phyloP scores from a whole-genome alignment of 345 rosid genomes.

The Iberis pinnata region DNA sequence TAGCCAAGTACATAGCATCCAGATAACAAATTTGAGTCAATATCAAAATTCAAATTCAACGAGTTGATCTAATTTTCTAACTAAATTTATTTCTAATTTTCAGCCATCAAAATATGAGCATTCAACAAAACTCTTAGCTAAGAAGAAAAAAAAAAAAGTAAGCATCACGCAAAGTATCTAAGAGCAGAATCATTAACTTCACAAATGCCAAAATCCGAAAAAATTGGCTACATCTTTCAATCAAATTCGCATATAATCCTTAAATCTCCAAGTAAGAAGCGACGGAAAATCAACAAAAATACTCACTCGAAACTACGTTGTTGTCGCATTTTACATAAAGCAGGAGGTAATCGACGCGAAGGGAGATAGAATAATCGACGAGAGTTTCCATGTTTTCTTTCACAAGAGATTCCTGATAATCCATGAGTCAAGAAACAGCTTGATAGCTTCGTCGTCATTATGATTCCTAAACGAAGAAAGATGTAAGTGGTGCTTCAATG shows the following conservation, averaged over 20 bases:
- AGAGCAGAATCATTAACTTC: neutral
- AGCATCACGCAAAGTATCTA: no score
- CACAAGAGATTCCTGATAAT: conserved; percentile 27
- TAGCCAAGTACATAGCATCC: no score
- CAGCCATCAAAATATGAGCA: no score
- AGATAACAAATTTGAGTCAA: neutral
- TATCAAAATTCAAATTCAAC: neutral
- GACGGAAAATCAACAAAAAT: neutral
- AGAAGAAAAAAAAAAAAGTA: no score
- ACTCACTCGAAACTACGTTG: conserved; percentile 55
- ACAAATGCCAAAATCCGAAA: neutral
- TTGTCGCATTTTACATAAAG: conserved; percentile 65
- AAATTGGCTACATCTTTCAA: neutral
- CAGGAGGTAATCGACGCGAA: conserved; percentile 42
- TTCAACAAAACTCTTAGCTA: no score
- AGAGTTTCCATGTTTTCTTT: conserved; percentile 19
- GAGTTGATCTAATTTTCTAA: neutral
- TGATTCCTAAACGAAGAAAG: conserved; percentile 1
- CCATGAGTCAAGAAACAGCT: conserved; percentile 44
- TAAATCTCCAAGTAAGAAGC: neutral
- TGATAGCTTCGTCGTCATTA: conserved; percentile 62
- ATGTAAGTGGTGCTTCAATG: conserved; percentile 24
- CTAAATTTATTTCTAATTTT: no score
- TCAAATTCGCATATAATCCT: neutral
- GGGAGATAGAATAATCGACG: conserved; percentile 35